phyloP scores from a whole-genome alignment of 768 basidiomycete species.

The Naganishia vaughanmartiniae region DNA sequence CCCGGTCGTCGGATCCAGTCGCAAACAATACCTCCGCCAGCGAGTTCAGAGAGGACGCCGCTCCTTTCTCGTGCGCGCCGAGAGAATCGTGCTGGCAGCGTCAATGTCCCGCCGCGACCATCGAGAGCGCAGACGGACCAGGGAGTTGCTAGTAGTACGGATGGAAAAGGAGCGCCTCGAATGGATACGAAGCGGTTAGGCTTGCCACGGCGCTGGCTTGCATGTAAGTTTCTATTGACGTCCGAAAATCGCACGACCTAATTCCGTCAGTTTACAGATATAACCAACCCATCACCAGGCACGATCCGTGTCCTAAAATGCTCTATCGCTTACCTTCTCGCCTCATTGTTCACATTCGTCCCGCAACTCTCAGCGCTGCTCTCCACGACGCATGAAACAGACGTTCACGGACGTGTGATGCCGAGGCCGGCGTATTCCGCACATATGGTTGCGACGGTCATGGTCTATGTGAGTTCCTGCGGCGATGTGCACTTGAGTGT shows the following conservation, averaged over 20 bases:
- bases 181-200: background rate
- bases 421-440: constrained; percentile 68
- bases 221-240: too few relatives aligned
- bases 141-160: background rate
- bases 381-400: constrained; percentile 58
- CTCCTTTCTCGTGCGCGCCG: background rate
- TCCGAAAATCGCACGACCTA: too few relatives aligned
- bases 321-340: constrained; percentile 82
- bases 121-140: constrained; percentile 5
- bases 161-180: background rate
- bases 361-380: constrained; percentile 63
- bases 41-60: background rate
- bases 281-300: background rate
- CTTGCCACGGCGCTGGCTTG: background rate
- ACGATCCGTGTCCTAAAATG: constrained; percentile 73
- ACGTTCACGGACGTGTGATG: constrained; percentile 44
- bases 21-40: background rate
- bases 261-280: background rate
- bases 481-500: too few relatives aligned
- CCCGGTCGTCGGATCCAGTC: constrained; percentile 17
- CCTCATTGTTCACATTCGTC: constrained; percentile 86
- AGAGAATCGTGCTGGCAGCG: background rate
- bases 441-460: constrained; percentile 80
- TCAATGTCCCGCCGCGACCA: background rate
- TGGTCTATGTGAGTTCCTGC: constrained; percentile 61